These are phyloP conservation scores for Colletotrichum paranaense DNA, from an alignment of 2,329 filamentous ascomycete genomes.

Conservation along the genomic window DNA sequence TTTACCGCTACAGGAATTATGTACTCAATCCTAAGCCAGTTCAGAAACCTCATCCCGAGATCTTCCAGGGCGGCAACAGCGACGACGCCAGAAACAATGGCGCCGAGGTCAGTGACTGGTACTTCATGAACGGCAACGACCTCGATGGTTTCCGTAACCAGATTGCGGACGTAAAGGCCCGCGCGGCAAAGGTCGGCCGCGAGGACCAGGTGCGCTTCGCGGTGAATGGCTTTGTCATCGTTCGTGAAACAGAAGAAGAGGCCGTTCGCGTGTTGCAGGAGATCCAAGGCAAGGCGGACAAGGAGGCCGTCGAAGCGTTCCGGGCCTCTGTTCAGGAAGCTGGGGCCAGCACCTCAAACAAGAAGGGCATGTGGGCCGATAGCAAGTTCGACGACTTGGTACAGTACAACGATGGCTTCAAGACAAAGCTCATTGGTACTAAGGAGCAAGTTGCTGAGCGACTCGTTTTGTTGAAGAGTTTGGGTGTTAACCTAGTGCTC, in stretches of 20 bases:
- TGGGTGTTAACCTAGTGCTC: constrained; percentile 56
- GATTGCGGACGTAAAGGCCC: constrained; percentile 59
- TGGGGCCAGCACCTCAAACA: constrained; percentile 57
- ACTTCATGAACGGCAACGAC: constrained; percentile 68
- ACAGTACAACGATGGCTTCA: constrained; percentile 67
- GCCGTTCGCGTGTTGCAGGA: constrained; percentile 60
- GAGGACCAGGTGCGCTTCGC: constrained; percentile 57
- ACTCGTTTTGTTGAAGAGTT: constrained; percentile 58
- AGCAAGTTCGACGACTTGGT: constrained; percentile 63
- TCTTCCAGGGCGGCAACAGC: constrained; percentile 65
- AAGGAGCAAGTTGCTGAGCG: constrained; percentile 62
- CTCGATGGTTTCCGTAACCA: constrained; percentile 62
- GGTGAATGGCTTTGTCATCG: constrained; percentile 61
- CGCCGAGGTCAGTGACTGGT: constrained; percentile 59
- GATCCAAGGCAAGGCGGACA: constrained; percentile 64
- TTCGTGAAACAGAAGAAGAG: constrained; percentile 61
- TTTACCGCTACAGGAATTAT: constrained; percentile 64
- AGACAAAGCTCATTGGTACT: constrained; percentile 64
- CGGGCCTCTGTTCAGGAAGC: constrained; percentile 61
- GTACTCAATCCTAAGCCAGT: constrained; percentile 61
- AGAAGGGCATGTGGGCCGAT: constrained; percentile 65
- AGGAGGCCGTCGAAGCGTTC: constrained; percentile 61
- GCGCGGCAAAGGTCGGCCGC: constrained; percentile 56
- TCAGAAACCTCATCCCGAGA: constrained; percentile 59
- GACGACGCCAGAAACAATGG: constrained; percentile 62